phyloP scores from a whole-genome alignment of 768 basidiomycete species.

The Dioszegia hungarica region DNA sequence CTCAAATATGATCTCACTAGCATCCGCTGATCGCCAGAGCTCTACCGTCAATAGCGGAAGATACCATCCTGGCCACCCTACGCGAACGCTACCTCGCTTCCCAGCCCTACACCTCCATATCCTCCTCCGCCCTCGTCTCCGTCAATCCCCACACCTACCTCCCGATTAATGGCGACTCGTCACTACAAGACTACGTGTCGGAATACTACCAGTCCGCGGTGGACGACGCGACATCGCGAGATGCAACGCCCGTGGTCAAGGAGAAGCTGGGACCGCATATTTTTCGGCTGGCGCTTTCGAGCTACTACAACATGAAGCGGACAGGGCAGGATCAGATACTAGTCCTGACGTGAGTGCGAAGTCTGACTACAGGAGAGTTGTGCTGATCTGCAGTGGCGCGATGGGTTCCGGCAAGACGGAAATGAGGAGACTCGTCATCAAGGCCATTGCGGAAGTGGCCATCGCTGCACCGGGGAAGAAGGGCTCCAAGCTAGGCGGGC shows the following conservation, averaged over 20 bases:
- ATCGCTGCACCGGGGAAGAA: conserved; percentile 88
- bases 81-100: conserved; percentile 48
- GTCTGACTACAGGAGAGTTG: background rate
- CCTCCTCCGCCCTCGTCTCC: conserved; percentile 65
- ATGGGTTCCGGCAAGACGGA: conserved; percentile 93
- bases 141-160: conserved; percentile 93
- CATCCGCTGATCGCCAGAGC: conserved; percentile 12
- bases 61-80: conserved; percentile 45
- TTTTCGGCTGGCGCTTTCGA: conserved; percentile 82
- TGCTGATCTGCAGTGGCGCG: conserved; percentile 66
- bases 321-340: conserved; percentile 91
- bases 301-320: conserved; percentile 92
- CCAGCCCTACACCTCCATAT: conserved; percentile 44
- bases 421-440: conserved; percentile 81
- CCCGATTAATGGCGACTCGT: conserved; percentile 71
- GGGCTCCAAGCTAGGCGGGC: conserved; percentile 76
- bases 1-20: background rate
- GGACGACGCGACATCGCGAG: conserved; percentile 34
- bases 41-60: conserved; percentile 42
- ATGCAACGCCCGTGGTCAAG: conserved; percentile 51
- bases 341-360: conserved; percentile 64
- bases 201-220: conserved; percentile 69
- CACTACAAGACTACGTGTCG: conserved; percentile 77
- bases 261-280: conserved; percentile 72
- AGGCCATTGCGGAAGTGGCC: conserved; percentile 82